Evolutionary conservation across 345 rosid genomes (phyloP).

Genomic region (Psidium friedrichsthalianum): DNA sequence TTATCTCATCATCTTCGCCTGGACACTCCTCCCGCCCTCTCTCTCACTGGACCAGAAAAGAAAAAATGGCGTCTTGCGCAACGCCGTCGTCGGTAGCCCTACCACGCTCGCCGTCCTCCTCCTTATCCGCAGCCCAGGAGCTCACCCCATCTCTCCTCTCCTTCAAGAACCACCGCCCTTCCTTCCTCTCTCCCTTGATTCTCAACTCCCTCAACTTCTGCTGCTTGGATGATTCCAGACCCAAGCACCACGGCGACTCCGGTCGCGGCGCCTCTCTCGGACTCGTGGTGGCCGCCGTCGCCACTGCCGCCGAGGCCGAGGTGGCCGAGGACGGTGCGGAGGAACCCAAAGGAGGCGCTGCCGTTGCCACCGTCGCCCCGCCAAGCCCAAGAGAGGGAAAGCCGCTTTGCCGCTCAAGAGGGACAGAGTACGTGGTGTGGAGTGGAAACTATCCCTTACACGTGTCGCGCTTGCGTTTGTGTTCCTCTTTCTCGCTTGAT

Average conservation of each 20-base stretch:
- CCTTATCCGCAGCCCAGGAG: conserved; percentile 42
- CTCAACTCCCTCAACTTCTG: conserved; percentile 2
- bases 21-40: background rate
- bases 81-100: conserved; percentile 33
- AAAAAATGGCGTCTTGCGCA: conserved; percentile 46
- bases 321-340: conserved; percentile 34
- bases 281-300: conserved; percentile 13
- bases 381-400: conserved; percentile 79
- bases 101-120: conserved; percentile 38
- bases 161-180: conserved; percentile 21
- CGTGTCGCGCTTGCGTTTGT: background rate
- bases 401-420: conserved; percentile 77
- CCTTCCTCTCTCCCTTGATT: conserved; percentile 15
- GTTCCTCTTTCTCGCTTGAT: background rate
- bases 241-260: background rate
- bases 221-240: conserved; percentile 2
- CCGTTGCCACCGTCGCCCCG: conserved; percentile 17
- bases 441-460: background rate
- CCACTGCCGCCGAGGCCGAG: conserved; percentile 41
- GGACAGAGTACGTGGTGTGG: conserved; percentile 48
- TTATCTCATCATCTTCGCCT: background rate
- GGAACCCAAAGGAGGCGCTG: conserved; percentile 15
- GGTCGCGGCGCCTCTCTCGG: background rate
- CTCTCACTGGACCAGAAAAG: too few species aligned
- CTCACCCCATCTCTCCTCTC: conserved; percentile 33